phyloP scores from a whole-genome alignment of 108 stramenopile species.

The Cyclotella kingstonii region DNA sequence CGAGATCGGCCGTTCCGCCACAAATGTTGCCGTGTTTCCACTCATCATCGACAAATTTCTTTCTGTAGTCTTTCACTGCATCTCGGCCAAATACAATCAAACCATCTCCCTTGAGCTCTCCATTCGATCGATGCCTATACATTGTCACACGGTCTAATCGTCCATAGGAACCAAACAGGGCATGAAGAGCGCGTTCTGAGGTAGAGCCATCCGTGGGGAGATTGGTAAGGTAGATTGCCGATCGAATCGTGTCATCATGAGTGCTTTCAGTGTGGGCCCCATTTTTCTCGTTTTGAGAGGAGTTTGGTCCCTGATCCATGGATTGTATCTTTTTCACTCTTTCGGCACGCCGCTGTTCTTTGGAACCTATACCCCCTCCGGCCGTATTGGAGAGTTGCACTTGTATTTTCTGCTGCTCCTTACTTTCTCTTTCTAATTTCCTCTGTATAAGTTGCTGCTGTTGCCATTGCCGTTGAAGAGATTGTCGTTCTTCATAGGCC shows the following conservation, averaged over 20 bases:
- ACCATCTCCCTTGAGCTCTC: constrained; percentile 72
- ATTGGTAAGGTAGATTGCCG: constrained; percentile 69
- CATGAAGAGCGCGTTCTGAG: constrained; percentile 42
- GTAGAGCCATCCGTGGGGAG: constrained; percentile 66
- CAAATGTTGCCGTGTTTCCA: constrained; percentile 6
- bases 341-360: constrained; percentile 45
- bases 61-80: constrained; percentile 7
- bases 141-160: constrained; percentile 62
- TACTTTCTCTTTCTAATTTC: constrained; percentile 15
- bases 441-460: constrained; percentile 25
- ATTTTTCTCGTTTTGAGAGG: not conserved
- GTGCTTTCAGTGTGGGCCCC: not conserved
- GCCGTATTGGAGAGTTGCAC: constrained; percentile 13
- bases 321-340: constrained; percentile 21
- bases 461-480: constrained; percentile 32
- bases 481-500: constrained; percentile 23
- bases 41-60: constrained; percentile 7
- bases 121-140: constrained; percentile 58
- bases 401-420: constrained; percentile 15
- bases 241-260: constrained; percentile 8
- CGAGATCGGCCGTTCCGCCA: constrained; percentile 19
- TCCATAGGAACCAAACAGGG: constrained; percentile 64
- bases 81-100: constrained; percentile 61
- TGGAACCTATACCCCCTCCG: constrained; percentile 65
- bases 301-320: not conserved